Base-by-base conservation (phyloP, 257 asterid genomes). In the Vinca minor region DNA sequence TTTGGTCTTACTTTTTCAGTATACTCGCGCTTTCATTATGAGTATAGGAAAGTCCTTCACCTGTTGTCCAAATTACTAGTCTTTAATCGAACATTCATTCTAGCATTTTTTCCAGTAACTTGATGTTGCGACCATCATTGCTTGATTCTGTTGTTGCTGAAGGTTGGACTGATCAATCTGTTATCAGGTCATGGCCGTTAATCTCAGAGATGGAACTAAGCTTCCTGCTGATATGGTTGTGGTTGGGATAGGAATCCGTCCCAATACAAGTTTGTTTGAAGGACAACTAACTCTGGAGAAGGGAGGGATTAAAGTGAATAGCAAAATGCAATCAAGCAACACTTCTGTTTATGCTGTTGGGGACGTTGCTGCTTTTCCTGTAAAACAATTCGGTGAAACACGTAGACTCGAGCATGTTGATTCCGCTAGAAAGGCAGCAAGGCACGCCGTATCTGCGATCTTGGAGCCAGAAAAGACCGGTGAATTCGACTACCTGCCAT, bases 401-500 rank as follows among this genome's bases (percentile, higher is more conserved):
- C 90, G 95, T 36, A 79, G 97, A 68, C 92, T 85, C 8, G 97
- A 87, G 80, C 97, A 87, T 20, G 95, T 85, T 8, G 97, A 90
- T 72, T 85, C 81, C 1, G 95, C 97, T 49, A 71, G 97, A 62
- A 85, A 81, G 71, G 71, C 91, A 8, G 97, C 97, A 20, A 77
- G 83, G 64, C 96, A 90, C 59, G 97, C 85, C 14, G 95, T 87
- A 47, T 68, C 86, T 34, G 81, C 95, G 41, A 85, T 90, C 70
- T 68, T 74, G 86, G 88, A 84, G 42, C 84, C 88, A 14, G 86
- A 78, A 42, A 85, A 67, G 39, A 69, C 81, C 0, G 59, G 73
- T 1, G 96, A 90, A 44, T 84, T 87, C 18, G 87, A 87, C 79
- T 87, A 85, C 70, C 75, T 90, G 28, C 96, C 97, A 1, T 90